Conservation (phyloP, 139 green algal genomes). For the Chlorella sp. region DNA sequence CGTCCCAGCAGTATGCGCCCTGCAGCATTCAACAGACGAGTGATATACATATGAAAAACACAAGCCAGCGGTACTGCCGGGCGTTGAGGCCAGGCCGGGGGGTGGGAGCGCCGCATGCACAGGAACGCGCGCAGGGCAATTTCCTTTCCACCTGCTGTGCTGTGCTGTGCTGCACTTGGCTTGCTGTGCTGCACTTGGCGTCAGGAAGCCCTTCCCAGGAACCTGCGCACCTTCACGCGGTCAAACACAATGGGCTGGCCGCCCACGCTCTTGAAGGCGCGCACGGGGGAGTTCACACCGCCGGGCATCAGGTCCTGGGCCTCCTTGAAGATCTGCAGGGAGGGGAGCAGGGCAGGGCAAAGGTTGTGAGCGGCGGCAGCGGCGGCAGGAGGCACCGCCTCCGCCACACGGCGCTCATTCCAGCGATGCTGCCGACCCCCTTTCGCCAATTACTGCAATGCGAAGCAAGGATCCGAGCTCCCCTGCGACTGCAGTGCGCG, state of each 20-base stretch:
- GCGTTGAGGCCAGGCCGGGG: too few species aligned
- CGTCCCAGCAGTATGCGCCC: conserved; percentile 93
- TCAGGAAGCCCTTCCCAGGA: too few species aligned
- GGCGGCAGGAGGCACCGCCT: background rate
- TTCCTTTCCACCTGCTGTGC: too few species aligned
- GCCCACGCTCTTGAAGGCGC: conserved; percentile 98
- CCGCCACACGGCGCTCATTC: background rate
- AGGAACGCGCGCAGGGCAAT: too few species aligned
- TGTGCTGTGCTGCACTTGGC: background rate
- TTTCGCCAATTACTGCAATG: background rate
- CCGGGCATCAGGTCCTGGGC: conserved; percentile 94
- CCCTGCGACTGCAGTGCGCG: too few species aligned
- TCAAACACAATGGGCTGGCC: conserved; percentile 98
- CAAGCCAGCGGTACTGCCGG: too few species aligned
- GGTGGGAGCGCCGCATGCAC: too few species aligned
- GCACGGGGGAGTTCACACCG: conserved; percentile 97
- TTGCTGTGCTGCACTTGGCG: background rate
- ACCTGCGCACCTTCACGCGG: conserved; percentile 82
- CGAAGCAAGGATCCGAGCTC: too few species aligned
- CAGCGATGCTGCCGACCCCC: background rate
- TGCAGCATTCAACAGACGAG: background rate
- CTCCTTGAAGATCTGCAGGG: conserved; percentile 90
- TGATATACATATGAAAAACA: background rate
- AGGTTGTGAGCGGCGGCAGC: background rate
- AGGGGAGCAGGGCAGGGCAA: background rate